Percentiles rank a stretch among this genome's conserved stretches.
Conservation (phyloP, 495 filamentous ascomycete genomes). For the Penicillium ochrochloron region DNA sequence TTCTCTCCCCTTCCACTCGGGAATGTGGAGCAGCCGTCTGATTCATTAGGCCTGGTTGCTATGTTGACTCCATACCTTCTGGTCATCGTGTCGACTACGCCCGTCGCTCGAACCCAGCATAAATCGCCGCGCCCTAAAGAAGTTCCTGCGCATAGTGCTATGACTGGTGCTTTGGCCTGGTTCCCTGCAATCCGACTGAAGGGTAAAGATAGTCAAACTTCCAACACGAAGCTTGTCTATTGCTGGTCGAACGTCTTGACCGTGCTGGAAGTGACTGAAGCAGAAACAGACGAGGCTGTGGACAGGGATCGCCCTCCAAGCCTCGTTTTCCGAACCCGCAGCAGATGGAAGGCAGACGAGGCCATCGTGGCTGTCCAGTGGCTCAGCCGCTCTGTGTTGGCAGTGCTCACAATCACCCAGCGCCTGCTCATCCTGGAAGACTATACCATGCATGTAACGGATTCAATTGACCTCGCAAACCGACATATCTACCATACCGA, state of each 20-base stretch:
- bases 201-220: constrained; percentile 58
- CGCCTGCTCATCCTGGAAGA: constrained; percentile 92
- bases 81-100: constrained; percentile 95
- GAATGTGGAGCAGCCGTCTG: constrained; percentile 86
- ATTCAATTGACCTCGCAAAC: constrained; percentile 88
- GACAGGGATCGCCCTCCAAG: constrained; percentile 70
- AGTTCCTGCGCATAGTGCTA: constrained; percentile 81
- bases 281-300: constrained; percentile 62
- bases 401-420: constrained; percentile 90
- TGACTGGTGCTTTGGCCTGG: constrained; percentile 95
- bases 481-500: constrained; percentile 93
- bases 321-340: constrained; percentile 80
- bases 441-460: constrained; percentile 82
- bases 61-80: constrained; percentile 95
- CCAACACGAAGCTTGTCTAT: constrained; percentile 81
- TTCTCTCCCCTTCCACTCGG: constrained; percentile 90
- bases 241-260: constrained; percentile 98
- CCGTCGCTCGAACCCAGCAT: constrained; percentile 92
- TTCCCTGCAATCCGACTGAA: constrained; percentile 95
- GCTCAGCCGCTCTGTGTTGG: constrained; percentile 91
- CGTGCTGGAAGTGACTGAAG: constrained; percentile 82
- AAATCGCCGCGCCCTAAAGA: constrained; percentile 91
- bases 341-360: constrained; percentile 91
- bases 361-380: constrained; percentile 96
- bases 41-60: constrained; percentile 88